Evolutionary conservation across 805 yeast genomes (phyloP).

Genomic region (Schizosaccharomyces octosporus): DNA sequence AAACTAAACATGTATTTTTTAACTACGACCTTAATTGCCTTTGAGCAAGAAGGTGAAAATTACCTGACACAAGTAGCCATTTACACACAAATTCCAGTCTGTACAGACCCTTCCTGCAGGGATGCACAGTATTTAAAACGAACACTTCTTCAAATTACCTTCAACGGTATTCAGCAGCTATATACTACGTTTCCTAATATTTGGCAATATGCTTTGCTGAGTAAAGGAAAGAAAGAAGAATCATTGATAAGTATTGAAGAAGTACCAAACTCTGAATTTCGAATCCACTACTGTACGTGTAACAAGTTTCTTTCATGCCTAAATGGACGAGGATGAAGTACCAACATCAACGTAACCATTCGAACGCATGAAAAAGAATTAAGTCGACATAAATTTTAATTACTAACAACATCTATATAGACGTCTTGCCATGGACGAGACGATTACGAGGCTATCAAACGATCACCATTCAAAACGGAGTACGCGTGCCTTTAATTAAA

Average conservation of each 20-base stretch:
- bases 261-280: not conserved
- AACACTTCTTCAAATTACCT: not conserved
- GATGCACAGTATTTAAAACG: not conserved
- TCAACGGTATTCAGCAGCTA: not conserved
- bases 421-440: not conserved
- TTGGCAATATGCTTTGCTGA: not conserved
- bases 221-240: not conserved
- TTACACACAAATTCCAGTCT: not conserved
- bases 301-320: too few relatives aligned
- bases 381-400: not conserved
- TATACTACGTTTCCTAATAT: not conserved
- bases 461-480: not conserved
- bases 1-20: not conserved
- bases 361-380: too few relatives aligned
- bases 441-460: not conserved
- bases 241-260: not conserved
- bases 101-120: not conserved
- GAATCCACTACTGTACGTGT: not conserved
- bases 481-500: not conserved
- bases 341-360: not conserved
- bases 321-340: not conserved
- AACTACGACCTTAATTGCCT: not conserved
- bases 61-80: not conserved
- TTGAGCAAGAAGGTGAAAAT: not conserved
- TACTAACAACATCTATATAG: not conserved